Conservation (phyloP, 768 basidiomycete species). For the Grammothele lineata region DNA sequence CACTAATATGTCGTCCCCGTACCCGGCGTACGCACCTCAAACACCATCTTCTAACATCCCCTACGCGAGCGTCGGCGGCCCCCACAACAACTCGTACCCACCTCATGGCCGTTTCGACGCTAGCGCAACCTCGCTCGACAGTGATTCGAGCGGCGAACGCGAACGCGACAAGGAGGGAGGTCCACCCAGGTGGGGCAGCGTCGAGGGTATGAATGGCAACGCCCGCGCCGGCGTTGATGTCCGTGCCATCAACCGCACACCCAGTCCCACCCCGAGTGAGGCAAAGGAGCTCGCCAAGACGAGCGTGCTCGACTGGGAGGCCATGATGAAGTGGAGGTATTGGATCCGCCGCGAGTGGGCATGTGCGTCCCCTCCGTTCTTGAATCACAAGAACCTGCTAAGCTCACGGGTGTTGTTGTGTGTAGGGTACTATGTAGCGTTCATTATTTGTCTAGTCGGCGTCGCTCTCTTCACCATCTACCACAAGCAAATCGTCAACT, state of each 20-base stretch:
- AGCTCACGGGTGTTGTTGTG: neutral
- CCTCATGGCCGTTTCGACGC: conserved; percentile 12
- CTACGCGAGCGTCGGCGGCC: conserved; percentile 10
- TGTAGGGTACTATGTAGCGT: conserved; percentile 33
- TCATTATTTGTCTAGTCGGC: conserved; percentile 26
- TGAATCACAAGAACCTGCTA: neutral
- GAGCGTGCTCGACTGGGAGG: conserved; percentile 28
- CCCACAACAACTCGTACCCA: conserved; percentile 14
- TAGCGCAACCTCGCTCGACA: conserved; percentile 16
- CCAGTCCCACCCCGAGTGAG: conserved; percentile 34
- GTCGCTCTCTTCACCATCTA: conserved; percentile 39
- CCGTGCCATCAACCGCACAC: conserved; percentile 25
- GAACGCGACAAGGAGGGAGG: conserved; percentile 1
- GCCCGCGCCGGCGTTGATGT: conserved; percentile 10
- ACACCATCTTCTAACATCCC: conserved; percentile 12
- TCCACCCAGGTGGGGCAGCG: no score
- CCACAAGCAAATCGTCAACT: conserved; percentile 58
- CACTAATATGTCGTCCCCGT: no score
- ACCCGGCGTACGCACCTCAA: neutral
- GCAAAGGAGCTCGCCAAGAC: conserved; percentile 25
- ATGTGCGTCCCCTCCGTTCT: conserved; percentile 23
- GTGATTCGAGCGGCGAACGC: conserved; percentile 9
- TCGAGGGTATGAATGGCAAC: conserved; percentile 2
- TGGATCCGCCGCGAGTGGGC: conserved; percentile 32
- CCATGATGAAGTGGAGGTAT: conserved; percentile 24